Evolutionary conservation across 2,329 filamentous ascomycete species (phyloP), one percentile per base, ranked within the genome.

Genomic region (Talaromyces sp.): DNA sequence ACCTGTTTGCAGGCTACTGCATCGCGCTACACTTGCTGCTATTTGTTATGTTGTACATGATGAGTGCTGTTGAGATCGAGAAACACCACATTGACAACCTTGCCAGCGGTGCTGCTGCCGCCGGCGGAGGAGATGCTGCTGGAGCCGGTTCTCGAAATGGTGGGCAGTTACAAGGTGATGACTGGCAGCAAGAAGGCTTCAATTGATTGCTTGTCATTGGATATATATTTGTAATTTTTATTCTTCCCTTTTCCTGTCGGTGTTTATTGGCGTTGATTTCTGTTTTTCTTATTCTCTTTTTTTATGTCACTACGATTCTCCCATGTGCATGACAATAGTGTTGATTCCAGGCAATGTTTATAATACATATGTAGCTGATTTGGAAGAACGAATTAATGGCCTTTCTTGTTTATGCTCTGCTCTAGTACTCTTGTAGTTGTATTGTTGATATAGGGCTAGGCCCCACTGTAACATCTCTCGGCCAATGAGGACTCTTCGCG

Each of bases 1-100:
- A 98, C 73, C 74, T 99, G 62, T 99, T 99, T 76, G 95, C 93
- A 0, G 87, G 85, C 11, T 99, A 99, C 75, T 96, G 93, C 74
- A 80, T 97, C 38, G 91, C 87, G 35, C 81, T 99, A 66, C 95
- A 99, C 78, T 70, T 97, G 51, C 78, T 99, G 54, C 88, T 98
- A 2, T 95, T 99, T 70, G 81, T 89, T 66, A 89, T 91, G 75
- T 79, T 98, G 63, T 98, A 93, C 76, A 93, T 88, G 85, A 86
- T 92, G 70, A 90, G 90, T 62, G 84, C 85, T 3, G 79, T 81
- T 31, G 86, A 91, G 68, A 82, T 86, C 35, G 87, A 87, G 70
- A 78, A 82, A 67, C 84, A 88, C 69, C 82, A 82, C 53, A 83
- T 80, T 38, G 84, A 81, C 66, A 79, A 82, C 64, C 75, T 88